Conservation (phyloP, 1,139 yeast species). For the Williopsis jadinii region DNA sequence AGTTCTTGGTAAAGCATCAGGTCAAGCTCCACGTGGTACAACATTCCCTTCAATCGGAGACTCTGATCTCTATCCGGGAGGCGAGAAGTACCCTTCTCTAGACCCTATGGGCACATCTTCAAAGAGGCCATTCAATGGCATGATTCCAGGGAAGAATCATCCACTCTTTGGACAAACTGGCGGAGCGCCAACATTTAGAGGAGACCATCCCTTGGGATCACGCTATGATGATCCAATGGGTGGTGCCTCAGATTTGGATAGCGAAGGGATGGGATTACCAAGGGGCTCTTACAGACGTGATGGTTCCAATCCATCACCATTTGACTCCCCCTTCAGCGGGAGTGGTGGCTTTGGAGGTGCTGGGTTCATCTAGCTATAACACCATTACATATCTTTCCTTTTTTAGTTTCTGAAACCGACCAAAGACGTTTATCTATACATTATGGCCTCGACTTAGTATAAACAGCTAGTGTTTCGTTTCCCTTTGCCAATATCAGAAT, state of each 20-base stretch:
- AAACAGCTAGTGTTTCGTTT: conserved; percentile 9
- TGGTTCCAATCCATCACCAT: conserved; percentile 1
- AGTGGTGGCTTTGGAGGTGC: conserved; percentile 7
- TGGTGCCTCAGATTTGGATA: conserved; percentile 31
- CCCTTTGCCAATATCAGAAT: conserved; percentile 6
- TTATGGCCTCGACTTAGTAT: conserved; percentile 1
- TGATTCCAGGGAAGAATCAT: conserved; percentile 46
- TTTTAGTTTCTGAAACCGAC: neutral
- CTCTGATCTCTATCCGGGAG: conserved; percentile 46
- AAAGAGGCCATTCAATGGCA: conserved; percentile 33
- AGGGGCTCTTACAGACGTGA: conserved; percentile 23
- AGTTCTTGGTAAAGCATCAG: conserved; percentile 13
- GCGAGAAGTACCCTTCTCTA: conserved; percentile 36
- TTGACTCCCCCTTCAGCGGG: conserved; percentile 5
- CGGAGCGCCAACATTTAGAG: conserved; percentile 13
- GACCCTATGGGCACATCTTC: conserved; percentile 34
- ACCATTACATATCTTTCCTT: neutral
- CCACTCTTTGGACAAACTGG: conserved; percentile 28
- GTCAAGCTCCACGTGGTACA: neutral
- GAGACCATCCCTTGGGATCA: conserved; percentile 42
- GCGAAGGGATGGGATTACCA: conserved; percentile 44
- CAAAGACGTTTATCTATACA: neutral
- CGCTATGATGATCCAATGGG: conserved; percentile 49
- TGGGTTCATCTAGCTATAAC: conserved; percentile 8
- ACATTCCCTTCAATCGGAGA: conserved; percentile 38